A percentile compares a stretch with the other conserved stretches of the same genome.
Evolutionary conservation across 1,284 basidiomycete species (phyloP).

Genomic region (Leccinum brunneo-olivaceum): DNA sequence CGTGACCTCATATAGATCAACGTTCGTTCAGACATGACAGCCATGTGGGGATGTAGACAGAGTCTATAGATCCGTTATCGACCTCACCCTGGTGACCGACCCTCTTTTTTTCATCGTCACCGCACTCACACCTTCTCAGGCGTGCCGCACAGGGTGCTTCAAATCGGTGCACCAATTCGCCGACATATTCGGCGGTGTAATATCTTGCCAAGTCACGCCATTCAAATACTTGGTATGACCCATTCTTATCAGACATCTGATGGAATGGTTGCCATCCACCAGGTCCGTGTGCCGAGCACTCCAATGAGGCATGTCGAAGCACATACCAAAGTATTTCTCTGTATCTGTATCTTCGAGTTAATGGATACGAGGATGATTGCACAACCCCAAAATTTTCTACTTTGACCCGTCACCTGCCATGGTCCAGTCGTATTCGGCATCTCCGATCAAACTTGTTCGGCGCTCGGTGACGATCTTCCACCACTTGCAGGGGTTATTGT

Average conservation of each 20-base stretch:
- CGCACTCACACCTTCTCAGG: neutral
- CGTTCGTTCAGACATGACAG: too few species aligned
- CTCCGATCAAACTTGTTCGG: neutral
- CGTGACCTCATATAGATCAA: constrained; percentile 11
- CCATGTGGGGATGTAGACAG: too few species aligned
- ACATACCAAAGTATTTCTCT: neutral
- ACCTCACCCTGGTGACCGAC: neutral
- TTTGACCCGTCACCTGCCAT: neutral
- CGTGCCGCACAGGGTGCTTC: constrained; percentile 1
- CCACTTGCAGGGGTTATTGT: neutral
- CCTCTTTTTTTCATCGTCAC: neutral
- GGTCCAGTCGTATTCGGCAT: neutral
- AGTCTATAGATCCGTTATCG: constrained; percentile 4
- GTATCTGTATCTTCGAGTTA: neutral
- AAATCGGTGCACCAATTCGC: neutral
- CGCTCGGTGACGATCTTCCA: constrained; percentile 1
- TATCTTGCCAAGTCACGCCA: constrained; percentile 4
- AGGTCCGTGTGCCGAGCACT: neutral
- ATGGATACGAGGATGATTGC: neutral
- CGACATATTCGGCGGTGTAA: constrained; percentile 9
- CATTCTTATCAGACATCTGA: neutral
- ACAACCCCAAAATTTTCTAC: neutral
- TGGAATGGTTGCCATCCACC: neutral
- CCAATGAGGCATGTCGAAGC: neutral
- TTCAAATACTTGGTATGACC: neutral